These are phyloP conservation scores for Alternaria gansuensis DNA, from an alignment of 2,329 filamentous ascomycete species.

Conservation along the genomic window DNA sequence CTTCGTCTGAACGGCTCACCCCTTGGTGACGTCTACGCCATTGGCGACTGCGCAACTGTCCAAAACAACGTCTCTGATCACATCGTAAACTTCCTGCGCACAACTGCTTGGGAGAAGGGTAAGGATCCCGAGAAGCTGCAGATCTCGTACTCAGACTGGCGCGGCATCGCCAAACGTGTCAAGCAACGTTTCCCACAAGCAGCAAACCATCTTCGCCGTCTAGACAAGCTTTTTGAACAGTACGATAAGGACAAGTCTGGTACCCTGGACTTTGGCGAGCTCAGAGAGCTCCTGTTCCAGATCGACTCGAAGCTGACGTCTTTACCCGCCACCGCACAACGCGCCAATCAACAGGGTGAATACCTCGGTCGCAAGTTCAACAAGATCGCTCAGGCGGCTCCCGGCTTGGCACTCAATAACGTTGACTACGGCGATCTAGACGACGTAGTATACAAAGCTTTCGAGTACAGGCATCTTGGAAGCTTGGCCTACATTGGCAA, in stretches of 20 bases:
- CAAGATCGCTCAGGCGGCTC: conserved; percentile 80
- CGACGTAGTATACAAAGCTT: conserved; percentile 90
- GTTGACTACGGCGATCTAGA: conserved; percentile 90
- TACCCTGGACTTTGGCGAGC: conserved; percentile 91
- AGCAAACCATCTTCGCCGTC: conserved; percentile 80
- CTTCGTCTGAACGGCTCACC: conserved; percentile 88
- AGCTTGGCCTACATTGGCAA: conserved; percentile 96
- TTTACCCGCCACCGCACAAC: conserved; percentile 92
- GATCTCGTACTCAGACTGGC: conserved; percentile 89
- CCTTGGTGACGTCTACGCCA: conserved; percentile 92
- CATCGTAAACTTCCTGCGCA: conserved; percentile 87
- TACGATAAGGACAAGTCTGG: conserved; percentile 95
- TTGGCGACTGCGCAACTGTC: conserved; percentile 94
- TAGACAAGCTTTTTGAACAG: conserved; percentile 88
- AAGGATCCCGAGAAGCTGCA: conserved; percentile 88
- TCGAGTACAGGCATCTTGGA: conserved; percentile 92
- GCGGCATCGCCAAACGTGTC: conserved; percentile 81
- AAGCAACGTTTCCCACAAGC: conserved; percentile 92
- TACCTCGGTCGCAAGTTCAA: conserved; percentile 96
- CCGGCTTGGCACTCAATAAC: conserved; percentile 79
- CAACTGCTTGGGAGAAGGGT: conserved; percentile 88
- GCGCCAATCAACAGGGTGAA: conserved; percentile 92
- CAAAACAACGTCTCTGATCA: conserved; percentile 97
- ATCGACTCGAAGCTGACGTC: conserved; percentile 96
- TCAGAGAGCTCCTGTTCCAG: conserved; percentile 85